Conservation (phyloP, 2,329 filamentous ascomycete species). For the Beauveria sp. region DNA sequence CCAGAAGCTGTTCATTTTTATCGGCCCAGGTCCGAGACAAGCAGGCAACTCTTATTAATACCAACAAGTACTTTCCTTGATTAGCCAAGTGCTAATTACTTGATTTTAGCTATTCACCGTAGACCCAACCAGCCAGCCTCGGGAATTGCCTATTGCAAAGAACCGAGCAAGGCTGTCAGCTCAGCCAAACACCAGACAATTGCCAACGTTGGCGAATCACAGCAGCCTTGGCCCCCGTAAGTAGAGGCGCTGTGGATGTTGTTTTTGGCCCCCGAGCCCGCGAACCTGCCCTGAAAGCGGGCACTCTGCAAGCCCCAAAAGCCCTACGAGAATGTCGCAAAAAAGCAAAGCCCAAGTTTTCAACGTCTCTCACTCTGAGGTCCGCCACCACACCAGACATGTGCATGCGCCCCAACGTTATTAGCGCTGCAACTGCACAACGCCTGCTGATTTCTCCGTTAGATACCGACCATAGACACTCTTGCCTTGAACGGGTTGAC, state of each 20-base stretch:
- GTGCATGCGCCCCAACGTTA: neutral
- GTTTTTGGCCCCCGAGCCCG: neutral
- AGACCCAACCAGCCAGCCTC: neutral
- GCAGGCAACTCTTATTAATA: no score
- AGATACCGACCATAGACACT: neutral
- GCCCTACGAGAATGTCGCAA: neutral
- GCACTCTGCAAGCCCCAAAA: neutral
- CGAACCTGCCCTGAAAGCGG: neutral
- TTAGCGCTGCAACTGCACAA: neutral
- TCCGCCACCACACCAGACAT: neutral
- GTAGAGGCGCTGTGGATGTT: neutral
- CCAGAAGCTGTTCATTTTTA: no score
- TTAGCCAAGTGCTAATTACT: no score
- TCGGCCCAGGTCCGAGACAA: no score
- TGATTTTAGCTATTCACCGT: no score
- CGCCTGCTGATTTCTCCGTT: no score
- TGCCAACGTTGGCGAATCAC: neutral
- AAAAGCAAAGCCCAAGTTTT: neutral
- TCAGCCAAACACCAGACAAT: neutral
- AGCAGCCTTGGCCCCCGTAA: neutral
- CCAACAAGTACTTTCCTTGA: no score
- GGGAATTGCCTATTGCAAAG: neutral
- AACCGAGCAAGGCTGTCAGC: neutral
- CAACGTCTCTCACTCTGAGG: neutral
- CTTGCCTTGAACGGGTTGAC: neutral